A percentile compares a stretch with the other conserved stretches of the same genome.
Conservation (phyloP, 306 rosid species). For the Gastrolobium villosum region DNA sequence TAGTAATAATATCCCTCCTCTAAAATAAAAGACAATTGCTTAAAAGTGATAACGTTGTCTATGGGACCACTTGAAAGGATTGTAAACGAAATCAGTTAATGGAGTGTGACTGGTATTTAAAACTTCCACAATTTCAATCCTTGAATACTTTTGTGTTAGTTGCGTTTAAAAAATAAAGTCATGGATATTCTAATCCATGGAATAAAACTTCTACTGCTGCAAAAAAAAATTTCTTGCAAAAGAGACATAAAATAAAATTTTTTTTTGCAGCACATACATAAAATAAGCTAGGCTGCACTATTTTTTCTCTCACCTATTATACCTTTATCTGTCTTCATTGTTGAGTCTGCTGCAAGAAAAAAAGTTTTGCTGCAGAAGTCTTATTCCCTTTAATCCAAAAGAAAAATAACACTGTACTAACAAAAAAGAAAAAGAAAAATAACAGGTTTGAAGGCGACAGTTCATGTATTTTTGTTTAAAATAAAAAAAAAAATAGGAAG, state of each 20-base stretch:
- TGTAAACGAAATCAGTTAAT: neutral
- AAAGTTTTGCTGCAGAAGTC: too few species aligned
- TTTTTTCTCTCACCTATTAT: too few species aligned
- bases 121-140: neutral
- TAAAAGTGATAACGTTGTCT: neutral
- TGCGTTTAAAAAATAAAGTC: neutral
- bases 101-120: neutral
- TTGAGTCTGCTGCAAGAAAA: too few species aligned
- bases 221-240: too few species aligned
- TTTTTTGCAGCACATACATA: too few species aligned
- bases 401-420: neutral
- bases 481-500: neutral
- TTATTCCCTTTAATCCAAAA: neutral
- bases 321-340: too few species aligned
- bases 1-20: too few species aligned
- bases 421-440: neutral
- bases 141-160: neutral
- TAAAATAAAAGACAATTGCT: neutral
- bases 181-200: too few species aligned
- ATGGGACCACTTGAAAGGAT: conserved; percentile 2
- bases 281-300: too few species aligned
- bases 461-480: neutral
- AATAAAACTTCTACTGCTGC: too few species aligned
- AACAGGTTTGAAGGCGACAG: neutral
- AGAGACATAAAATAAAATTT: too few species aligned